Conservation (phyloP, 768 basidiomycete genomes). For the Lenzites betulinus region DNA sequence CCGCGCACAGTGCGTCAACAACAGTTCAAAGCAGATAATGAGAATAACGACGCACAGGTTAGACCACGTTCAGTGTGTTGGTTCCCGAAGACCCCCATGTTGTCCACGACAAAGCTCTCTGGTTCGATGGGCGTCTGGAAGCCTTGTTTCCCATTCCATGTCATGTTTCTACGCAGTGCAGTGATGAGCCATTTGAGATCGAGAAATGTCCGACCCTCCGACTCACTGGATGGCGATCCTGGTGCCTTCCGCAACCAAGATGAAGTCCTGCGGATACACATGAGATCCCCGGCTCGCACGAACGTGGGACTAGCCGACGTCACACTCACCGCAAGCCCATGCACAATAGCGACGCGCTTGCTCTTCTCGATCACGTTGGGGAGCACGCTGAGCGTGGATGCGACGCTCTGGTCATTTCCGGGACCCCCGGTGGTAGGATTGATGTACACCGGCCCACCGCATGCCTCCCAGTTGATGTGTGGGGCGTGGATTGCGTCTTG, state of each 20-base stretch:
- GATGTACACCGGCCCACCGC: slow-evolving; percentile 32
- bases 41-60: slow-evolving; percentile 30
- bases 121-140: slow-evolving; percentile 38
- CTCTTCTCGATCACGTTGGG: slow-evolving; percentile 42
- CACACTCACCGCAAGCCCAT: slow-evolving; percentile 34
- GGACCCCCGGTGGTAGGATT: slow-evolving; percentile 30
- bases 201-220: not conserved
- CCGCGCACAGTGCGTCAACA: not conserved
- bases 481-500: slow-evolving; percentile 42
- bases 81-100: slow-evolving; percentile 36
- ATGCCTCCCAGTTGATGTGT: slow-evolving; percentile 36
- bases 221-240: slow-evolving; percentile 40
- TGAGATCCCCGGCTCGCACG: not conserved
- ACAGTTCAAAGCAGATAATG: not conserved
- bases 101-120: slow-evolving; percentile 34
- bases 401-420: slow-evolving; percentile 33
- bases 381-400: slow-evolving; percentile 37
- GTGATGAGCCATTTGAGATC: not conserved
- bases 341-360: slow-evolving; percentile 35
- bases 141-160: slow-evolving; percentile 38
- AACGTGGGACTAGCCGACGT: too few species aligned
- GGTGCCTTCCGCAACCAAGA: slow-evolving; percentile 39
- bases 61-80: slow-evolving; percentile 37
- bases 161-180: slow-evolving; percentile 34
- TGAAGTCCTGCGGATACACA: slow-evolving; percentile 31